These are phyloP conservation scores for Fallopia convolvulus DNA, from an alignment of 148 eudicot genomes.

Conservation along the genomic window DNA sequence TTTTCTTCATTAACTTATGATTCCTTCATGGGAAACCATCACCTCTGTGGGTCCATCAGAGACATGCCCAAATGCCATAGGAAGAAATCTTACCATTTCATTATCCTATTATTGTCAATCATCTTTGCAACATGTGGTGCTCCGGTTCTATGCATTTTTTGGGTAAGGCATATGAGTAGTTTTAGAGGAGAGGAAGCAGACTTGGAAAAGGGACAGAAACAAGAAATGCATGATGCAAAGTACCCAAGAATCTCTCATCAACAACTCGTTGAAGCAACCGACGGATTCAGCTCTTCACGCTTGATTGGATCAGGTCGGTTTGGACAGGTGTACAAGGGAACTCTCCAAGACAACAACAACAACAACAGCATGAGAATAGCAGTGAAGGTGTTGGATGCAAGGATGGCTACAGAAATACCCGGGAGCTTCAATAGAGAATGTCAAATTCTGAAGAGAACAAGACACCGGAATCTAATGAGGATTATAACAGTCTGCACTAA, in stretches of 20 bases:
- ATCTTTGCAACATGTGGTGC: conserved; percentile 31
- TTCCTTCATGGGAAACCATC: conserved; percentile 56
- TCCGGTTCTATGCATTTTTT: conserved; percentile 29
- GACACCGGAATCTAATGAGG: conserved; percentile 65
- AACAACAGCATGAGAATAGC: conserved; percentile 51
- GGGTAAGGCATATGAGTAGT: conserved; percentile 22
- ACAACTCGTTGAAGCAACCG: conserved; percentile 68
- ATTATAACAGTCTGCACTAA: conserved; percentile 62
- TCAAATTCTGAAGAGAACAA: conserved; percentile 43
- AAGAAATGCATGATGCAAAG: conserved; percentile 33
- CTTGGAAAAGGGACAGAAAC: conserved; percentile 20
- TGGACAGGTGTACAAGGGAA: conserved; percentile 72
- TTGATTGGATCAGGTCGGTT: conserved; percentile 64
- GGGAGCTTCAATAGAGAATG: conserved; percentile 74
- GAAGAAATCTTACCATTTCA: conserved; percentile 18
- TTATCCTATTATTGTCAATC: conserved; percentile 25
- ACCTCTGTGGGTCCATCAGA: conserved; percentile 54
- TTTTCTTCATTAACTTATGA: conserved; percentile 34
- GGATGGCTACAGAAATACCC: conserved; percentile 24
- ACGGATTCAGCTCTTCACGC: conserved; percentile 46
- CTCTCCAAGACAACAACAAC: conserved; percentile 38
- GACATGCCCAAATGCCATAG: conserved; percentile 44
- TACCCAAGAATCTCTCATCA: conserved; percentile 50
- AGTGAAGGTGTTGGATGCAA: conserved; percentile 55
- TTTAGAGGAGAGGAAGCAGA: conserved; percentile 18